Percentiles rank a stretch among this genome's conserved stretches.
Conservation (phyloP, 192 early-diverging fungal genomes). For the Chytriomyces confervae region DNA sequence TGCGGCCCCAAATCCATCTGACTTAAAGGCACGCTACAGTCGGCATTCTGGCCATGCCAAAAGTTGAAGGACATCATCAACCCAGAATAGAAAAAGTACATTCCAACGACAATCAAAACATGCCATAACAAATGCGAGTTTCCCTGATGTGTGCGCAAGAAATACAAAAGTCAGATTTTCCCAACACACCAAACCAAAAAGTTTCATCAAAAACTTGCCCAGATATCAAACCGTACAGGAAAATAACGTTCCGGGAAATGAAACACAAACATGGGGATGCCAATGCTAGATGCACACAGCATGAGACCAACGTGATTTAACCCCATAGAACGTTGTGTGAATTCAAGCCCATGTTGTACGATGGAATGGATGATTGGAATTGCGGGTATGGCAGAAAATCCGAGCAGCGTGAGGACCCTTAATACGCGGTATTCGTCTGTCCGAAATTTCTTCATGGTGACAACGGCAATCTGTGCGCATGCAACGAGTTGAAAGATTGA, state of each 20-base stretch:
- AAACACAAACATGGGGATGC: slow-evolving; percentile 81
- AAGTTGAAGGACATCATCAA: not conserved
- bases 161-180: too few species aligned
- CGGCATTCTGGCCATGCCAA: not conserved
- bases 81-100: not conserved
- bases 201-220: slow-evolving; percentile 46
- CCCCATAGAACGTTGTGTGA: not conserved
- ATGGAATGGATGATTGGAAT: not conserved
- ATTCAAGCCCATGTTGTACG: not conserved
- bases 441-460: not conserved
- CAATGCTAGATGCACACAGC: slow-evolving; percentile 35
- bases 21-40: not conserved
- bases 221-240: slow-evolving; percentile 81
- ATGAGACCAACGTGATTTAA: not conserved
- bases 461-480: not conserved
- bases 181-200: too few species aligned
- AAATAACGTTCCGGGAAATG: slow-evolving; percentile 82
- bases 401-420: not conserved
- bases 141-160: not conserved
- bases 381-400: not conserved
- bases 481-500: too few species aligned
- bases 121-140: not conserved
- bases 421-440: not conserved
- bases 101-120: not conserved
- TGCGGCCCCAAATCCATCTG: not conserved